Conservation (phyloP, 352 stramenopile genomes). For the Phytophthora tentaculata region DNA sequence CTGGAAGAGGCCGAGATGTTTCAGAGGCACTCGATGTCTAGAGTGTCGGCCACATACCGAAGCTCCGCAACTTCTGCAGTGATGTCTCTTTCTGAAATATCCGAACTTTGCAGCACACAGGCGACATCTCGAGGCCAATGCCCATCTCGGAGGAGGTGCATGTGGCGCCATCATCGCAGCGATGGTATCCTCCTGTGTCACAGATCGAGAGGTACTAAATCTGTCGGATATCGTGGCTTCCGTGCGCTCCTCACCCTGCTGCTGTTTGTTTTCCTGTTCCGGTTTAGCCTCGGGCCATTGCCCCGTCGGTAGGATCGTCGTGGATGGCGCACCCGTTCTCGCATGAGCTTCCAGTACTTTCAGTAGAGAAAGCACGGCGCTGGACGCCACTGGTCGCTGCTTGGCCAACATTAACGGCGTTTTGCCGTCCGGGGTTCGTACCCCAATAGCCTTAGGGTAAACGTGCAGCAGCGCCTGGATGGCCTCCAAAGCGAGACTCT, state of each 20-base stretch:
- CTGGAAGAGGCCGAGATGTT: constrained; percentile 59
- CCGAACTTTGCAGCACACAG: constrained; percentile 78
- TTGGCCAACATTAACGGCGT: constrained; percentile 52
- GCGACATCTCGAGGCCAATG: constrained; percentile 61
- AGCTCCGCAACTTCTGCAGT: constrained; percentile 83
- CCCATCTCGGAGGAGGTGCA: constrained; percentile 52
- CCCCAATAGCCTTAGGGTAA: constrained; percentile 58
- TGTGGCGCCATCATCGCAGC: constrained; percentile 29
- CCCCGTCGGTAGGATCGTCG: constrained; percentile 15
- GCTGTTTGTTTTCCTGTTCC: constrained; percentile 12
- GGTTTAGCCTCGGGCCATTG: constrained; percentile 13
- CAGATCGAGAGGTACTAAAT: constrained; percentile 19
- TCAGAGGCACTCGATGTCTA: constrained; percentile 60
- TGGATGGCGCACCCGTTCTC: constrained; percentile 19
- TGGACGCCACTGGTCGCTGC: constrained; percentile 40
- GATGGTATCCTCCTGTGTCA: constrained; percentile 36
- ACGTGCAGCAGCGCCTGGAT: constrained; percentile 76
- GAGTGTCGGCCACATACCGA: constrained; percentile 83
- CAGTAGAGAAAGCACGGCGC: constrained; percentile 36
- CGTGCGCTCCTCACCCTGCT: constrained; percentile 4
- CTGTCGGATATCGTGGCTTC: constrained; percentile 20
- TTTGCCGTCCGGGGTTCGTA: constrained; percentile 59
- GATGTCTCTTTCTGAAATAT: constrained; percentile 79
- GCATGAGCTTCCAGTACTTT: constrained; percentile 46
- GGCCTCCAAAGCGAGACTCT: constrained; percentile 59